These are phyloP conservation scores for Ogataea haglerorum DNA, from an alignment of 805 yeast genomes.

Conservation along the genomic window DNA sequence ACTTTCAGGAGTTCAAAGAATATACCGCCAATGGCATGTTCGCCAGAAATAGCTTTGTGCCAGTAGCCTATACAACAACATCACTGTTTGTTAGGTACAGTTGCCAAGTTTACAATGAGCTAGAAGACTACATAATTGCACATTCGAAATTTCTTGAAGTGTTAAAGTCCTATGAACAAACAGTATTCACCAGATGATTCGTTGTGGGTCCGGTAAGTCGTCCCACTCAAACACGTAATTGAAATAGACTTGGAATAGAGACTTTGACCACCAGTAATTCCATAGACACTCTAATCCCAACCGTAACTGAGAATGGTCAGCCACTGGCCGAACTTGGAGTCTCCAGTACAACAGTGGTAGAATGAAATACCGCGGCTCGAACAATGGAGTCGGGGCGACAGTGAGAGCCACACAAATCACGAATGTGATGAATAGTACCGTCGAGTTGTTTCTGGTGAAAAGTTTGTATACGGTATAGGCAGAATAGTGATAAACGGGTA, in stretches of 20 bases:
- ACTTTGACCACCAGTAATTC: constrained; percentile 53
- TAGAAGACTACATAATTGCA: constrained; percentile 50
- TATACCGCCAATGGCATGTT: constrained; percentile 10
- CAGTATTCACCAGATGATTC: constrained; percentile 76
- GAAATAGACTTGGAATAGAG: constrained; percentile 55
- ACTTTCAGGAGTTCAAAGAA: not conserved
- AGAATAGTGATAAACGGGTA: constrained; percentile 70
- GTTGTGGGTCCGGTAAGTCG: constrained; percentile 57
- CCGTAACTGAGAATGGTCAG: constrained; percentile 34
- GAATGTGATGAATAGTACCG: constrained; percentile 47
- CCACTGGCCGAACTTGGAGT: constrained; percentile 44
- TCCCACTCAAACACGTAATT: constrained; percentile 65
- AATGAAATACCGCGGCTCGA: constrained; percentile 92
- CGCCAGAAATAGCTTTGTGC: constrained; percentile 45
- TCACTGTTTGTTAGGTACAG: constrained; percentile 48
- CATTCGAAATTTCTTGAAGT: constrained; percentile 37
- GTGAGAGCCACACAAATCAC: constrained; percentile 53
- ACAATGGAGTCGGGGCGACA: constrained; percentile 83
- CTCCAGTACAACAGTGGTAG: constrained; percentile 79
- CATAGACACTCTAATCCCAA: constrained; percentile 56
- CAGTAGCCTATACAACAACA: constrained; percentile 40
- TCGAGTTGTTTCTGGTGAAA: constrained; percentile 19
- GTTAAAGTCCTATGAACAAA: constrained; percentile 23
- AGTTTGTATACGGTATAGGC: constrained; percentile 25
- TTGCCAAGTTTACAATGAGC: constrained; percentile 58